A percentile compares a stretch with the other conserved stretches of the same genome.
phyloP scores from a whole-genome alignment of 1,284 basidiomycete species.

The Malassezia yamatoensis region DNA sequence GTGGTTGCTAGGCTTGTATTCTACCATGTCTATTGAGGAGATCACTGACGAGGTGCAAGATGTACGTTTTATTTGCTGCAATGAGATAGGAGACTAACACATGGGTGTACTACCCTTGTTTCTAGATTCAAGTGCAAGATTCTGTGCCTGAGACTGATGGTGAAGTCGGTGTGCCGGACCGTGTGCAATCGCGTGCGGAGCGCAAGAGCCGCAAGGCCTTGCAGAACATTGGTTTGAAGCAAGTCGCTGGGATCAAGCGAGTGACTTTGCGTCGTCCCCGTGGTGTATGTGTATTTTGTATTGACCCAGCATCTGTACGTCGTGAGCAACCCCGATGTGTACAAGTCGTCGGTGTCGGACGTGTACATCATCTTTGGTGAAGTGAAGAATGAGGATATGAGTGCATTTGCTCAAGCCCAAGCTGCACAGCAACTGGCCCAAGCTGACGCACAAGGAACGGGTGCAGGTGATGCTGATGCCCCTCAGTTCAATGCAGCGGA shows the following conservation, averaged over 20 bases:
- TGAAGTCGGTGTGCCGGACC: conserved; percentile 73
- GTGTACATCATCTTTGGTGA: conserved; percentile 99
- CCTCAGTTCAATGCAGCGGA: conserved; percentile 13
- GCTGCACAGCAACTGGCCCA: conserved; percentile 73
- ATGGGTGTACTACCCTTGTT: background rate
- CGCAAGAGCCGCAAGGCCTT: conserved; percentile 46
- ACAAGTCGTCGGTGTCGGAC: conserved; percentile 92
- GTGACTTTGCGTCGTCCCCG: conserved; percentile 89
- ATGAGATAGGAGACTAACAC: background rate
- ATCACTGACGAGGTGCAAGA: conserved; percentile 55
- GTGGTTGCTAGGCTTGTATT: background rate
- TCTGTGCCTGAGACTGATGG: conserved; percentile 54
- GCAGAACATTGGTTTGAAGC: conserved; percentile 55
- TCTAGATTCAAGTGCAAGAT: conserved; percentile 49
- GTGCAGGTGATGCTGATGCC: conserved; percentile 17
- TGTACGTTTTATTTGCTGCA: conserved; percentile 45
- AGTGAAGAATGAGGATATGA: conserved; percentile 91
- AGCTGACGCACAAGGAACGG: conserved; percentile 51
- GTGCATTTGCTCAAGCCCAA: conserved; percentile 67
- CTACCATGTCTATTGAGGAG: conserved; percentile 65
- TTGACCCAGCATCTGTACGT: conserved; percentile 70
- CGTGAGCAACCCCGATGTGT: conserved; percentile 85
- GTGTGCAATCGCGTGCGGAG: conserved; percentile 62
- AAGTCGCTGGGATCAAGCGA: conserved; percentile 80
- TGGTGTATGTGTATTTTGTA: conserved; percentile 58